phyloP scores from a whole-genome alignment of 208 protist species.

The Herpetomonas samuelpessoai region DNA sequence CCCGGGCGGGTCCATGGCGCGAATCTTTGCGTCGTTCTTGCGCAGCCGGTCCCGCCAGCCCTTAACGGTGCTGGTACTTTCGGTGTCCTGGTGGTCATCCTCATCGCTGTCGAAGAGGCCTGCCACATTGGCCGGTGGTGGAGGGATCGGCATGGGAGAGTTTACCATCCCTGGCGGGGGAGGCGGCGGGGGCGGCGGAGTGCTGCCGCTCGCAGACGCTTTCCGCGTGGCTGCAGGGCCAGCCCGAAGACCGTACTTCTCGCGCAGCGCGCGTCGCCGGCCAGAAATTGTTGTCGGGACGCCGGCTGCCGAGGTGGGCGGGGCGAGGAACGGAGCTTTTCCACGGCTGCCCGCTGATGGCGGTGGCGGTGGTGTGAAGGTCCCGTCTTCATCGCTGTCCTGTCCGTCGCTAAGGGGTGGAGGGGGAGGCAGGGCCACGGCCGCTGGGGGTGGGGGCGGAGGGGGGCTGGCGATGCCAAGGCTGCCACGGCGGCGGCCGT shows the following conservation, averaged over 20 bases:
- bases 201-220: neutral
- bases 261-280: neutral
- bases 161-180: conserved; percentile 17
- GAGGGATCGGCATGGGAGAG: neutral
- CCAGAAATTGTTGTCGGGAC: neutral
- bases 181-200: conserved; percentile 11
- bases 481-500: too few species aligned
- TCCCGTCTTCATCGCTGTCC: too few species aligned
- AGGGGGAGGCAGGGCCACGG: neutral
- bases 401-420: neutral
- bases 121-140: neutral
- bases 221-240: neutral
- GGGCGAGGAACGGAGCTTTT: neutral
- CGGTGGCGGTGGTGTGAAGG: too few species aligned
- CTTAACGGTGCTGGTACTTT: neutral
- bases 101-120: neutral
- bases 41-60: neutral
- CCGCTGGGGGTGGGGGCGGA: neutral
- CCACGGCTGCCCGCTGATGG: too few species aligned
- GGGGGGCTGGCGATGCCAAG: neutral
- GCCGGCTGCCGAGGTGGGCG: neutral
- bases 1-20: neutral
- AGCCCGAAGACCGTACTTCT: neutral
- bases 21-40: neutral
- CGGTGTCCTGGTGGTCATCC: too few species aligned